These are phyloP conservation scores for Solanum chacoense DNA, from an alignment of 305 asterid genomes.

Conservation along the genomic window DNA sequence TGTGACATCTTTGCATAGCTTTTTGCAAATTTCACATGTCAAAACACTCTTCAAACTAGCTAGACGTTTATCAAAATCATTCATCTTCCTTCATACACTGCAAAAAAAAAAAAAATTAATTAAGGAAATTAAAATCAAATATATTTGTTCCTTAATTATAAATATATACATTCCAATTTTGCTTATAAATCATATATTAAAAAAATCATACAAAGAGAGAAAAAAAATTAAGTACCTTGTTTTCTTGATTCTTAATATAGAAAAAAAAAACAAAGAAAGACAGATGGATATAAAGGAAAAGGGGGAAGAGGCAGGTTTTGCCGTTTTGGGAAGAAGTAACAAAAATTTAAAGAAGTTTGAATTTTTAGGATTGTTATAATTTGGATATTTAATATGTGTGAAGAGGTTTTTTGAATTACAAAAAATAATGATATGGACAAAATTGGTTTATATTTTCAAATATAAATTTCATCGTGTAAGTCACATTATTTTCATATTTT, in stretches of 20 bases:
- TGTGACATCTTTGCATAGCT: slow-evolving; percentile 1
- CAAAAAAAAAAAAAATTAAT: background rate
- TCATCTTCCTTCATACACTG: background rate
- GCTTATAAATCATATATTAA: background rate
- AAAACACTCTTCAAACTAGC: slow-evolving; percentile 1
- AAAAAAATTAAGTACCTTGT: background rate
- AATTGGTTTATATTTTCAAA: background rate
- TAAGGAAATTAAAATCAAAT: background rate
- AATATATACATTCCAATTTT: background rate
- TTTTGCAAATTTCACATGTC: slow-evolving; percentile 5
- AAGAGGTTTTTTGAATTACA: background rate
- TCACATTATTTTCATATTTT: no score
- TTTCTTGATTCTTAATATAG: background rate
- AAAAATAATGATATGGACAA: background rate
- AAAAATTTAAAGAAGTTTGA: background rate
- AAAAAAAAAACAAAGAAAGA: background rate
- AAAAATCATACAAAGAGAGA: background rate
- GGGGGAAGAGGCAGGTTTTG: background rate
- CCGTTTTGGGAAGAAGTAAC: background rate
- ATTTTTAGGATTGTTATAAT: background rate
- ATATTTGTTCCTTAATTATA: background rate
- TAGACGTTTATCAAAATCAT: background rate
- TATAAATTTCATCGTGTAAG: no score
- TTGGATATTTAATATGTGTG: background rate
- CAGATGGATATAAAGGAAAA: background rate